Conservation (phyloP, 1,284 basidiomycete genomes). For the Leccinum cinnamomeum region DNA sequence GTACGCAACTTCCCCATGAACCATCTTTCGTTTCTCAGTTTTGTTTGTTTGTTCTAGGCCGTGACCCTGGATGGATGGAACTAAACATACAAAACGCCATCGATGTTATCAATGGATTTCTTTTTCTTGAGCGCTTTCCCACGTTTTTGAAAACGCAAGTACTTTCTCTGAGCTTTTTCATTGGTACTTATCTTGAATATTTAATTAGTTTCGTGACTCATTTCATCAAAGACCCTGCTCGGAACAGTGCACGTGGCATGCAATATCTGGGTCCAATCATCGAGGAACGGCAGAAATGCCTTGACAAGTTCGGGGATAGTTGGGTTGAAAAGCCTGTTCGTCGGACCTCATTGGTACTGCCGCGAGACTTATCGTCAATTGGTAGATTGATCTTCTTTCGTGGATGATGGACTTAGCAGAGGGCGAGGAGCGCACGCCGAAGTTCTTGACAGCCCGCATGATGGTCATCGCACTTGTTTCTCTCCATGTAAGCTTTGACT, state of each 20-base stretch:
- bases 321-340: slow-evolving; percentile 42
- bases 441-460: too few species aligned
- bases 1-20: neutral
- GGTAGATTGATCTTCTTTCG: neutral
- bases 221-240: slow-evolving; percentile 5
- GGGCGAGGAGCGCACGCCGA: neutral
- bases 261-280: slow-evolving; percentile 39
- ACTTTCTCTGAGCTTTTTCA: neutral
- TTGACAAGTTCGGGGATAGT: slow-evolving; percentile 35
- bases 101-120: neutral
- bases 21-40: neutral
- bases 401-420: neutral
- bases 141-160: neutral
- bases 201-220: neutral
- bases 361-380: neutral
- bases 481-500: neutral
- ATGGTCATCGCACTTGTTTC: neutral
- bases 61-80: neutral
- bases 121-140: neutral
- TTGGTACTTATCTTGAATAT: neutral
- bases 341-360: neutral
- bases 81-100: neutral
- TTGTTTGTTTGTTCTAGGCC: neutral
- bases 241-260: slow-evolving; percentile 9
- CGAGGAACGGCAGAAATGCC: slow-evolving; percentile 35